Percentiles rank a stretch among this genome's conserved stretches.
phyloP scores from a whole-genome alignment of 1,284 basidiomycete genomes.

The Malassezia sympodialis region DNA sequence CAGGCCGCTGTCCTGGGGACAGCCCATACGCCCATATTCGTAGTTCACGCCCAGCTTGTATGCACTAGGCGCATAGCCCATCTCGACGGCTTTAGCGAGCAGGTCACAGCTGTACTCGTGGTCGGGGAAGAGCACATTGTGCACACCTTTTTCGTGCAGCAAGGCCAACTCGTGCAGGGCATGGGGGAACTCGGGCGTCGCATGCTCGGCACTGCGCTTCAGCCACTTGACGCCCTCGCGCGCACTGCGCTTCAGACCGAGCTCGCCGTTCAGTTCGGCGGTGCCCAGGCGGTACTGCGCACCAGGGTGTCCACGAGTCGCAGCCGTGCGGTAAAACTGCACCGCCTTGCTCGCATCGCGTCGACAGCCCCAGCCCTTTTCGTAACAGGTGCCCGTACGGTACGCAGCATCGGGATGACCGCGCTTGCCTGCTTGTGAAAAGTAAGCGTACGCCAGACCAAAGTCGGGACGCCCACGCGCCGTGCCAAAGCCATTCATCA shows the following conservation, averaged over 20 bases:
- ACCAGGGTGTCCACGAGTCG: conserved; percentile 78
- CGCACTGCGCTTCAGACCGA: conserved; percentile 72
- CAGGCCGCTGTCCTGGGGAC: conserved; percentile 90
- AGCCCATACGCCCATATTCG: conserved; percentile 97
- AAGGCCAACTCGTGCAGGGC: conserved; percentile 89
- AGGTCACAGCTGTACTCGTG: conserved; percentile 89
- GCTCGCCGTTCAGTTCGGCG: conserved; percentile 88
- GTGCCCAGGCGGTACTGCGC: conserved; percentile 94
- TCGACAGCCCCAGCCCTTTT: conserved; percentile 96
- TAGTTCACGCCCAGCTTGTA: conserved; percentile 96
- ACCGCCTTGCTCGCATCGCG: conserved; percentile 83
- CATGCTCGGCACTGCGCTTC: conserved; percentile 76
- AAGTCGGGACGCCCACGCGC: conserved; percentile 76
- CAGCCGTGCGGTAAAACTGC: conserved; percentile 83
- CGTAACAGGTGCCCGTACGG: conserved; percentile 91
- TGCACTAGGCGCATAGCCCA: conserved; percentile 90
- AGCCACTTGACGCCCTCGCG: conserved; percentile 98
- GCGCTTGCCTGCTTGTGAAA: conserved; percentile 91
- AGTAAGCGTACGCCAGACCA: conserved; percentile 88
- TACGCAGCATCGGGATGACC: conserved; percentile 94
- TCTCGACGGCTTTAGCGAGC: conserved; percentile 83
- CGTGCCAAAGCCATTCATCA: conserved; percentile 90
- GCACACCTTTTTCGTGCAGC: conserved; percentile 84
- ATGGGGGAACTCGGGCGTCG: conserved; percentile 79
- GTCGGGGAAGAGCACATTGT: conserved; percentile 93